Percentiles rank a stretch among this genome's conserved stretches.
These are phyloP conservation scores for Eragrostis nindensis DNA, from an alignment of 176 grass and related monocot genomes.

Conservation along the genomic window DNA sequence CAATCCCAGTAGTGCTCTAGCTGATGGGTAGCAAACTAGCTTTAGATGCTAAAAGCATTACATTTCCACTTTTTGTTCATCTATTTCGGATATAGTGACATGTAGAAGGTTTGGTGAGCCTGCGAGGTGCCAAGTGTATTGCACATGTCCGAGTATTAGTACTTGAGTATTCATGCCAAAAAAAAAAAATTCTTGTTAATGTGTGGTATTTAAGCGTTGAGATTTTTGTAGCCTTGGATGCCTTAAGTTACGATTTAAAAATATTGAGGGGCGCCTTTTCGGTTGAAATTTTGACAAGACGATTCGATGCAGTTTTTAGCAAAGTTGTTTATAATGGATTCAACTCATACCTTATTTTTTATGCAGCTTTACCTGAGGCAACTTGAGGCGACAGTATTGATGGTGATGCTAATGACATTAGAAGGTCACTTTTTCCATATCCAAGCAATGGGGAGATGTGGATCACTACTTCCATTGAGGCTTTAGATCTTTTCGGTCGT, in stretches of 20 bases:
- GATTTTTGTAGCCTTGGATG: background rate
- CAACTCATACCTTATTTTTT: slow-evolving; percentile 2
- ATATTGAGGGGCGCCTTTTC: background rate
- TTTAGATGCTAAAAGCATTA: slow-evolving; percentile 37
- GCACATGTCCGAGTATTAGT: background rate
- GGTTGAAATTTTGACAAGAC: background rate
- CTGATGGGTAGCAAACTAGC: slow-evolving; percentile 37
- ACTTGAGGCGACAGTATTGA: slow-evolving; percentile 33
- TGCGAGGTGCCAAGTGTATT: slow-evolving; percentile 10
- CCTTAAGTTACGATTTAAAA: background rate
- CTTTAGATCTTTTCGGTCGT: slow-evolving; percentile 15
- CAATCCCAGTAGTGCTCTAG: slow-evolving; percentile 45
- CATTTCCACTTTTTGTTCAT: slow-evolving; percentile 24
- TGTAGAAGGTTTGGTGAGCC: slow-evolving; percentile 4
- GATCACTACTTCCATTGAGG: slow-evolving; percentile 13
- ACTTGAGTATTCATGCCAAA: background rate
- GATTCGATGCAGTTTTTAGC: background rate
- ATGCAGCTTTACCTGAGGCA: slow-evolving; percentile 52
- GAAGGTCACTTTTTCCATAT: slow-evolving; percentile 40
- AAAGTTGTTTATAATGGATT: slow-evolving; percentile 22
- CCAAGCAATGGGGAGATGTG: slow-evolving; percentile 29
- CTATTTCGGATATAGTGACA: background rate
- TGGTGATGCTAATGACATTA: slow-evolving; percentile 53
- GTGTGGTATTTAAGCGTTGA: slow-evolving; percentile 14
- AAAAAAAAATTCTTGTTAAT: background rate